Conservation (phyloP, 2,329 filamentous ascomycete genomes). For the Neurospora crassa region DNA sequence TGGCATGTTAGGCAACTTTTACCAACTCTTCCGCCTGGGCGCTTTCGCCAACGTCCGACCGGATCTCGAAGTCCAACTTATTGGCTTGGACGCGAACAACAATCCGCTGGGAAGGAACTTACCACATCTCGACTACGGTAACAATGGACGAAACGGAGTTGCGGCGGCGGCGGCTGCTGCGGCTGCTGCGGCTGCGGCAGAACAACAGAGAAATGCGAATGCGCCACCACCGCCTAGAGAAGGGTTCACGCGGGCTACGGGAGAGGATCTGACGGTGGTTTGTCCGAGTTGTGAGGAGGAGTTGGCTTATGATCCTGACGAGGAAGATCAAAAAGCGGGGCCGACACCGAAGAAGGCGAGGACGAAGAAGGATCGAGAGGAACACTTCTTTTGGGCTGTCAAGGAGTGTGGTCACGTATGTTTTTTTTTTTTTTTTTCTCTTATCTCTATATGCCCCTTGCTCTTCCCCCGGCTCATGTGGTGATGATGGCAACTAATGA, state of each 20-base stretch:
- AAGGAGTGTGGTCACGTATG: conserved; percentile 86
- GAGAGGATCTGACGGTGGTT: conserved; percentile 61
- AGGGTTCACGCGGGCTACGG: conserved; percentile 75
- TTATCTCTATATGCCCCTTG: conserved; percentile 1
- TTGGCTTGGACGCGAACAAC: conserved; percentile 14
- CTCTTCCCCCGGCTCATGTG: too few relatives aligned
- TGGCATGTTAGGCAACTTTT: background rate
- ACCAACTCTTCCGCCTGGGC: background rate
- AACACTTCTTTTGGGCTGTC: conserved; percentile 86
- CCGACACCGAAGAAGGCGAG: conserved; percentile 29
- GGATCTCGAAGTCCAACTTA: conserved; percentile 22
- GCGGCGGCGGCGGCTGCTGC: conserved; percentile 33
- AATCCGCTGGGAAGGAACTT: conserved; percentile 21
- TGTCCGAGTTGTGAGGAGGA: conserved; percentile 85
- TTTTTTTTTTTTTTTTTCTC: conserved; percentile 3
- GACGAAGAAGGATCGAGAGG: conserved; percentile 44
- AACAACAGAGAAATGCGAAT: conserved; percentile 14
- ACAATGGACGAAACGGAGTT: conserved; percentile 24
- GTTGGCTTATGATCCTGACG: conserved; percentile 59
- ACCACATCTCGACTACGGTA: conserved; percentile 25
- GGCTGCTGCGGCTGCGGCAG: background rate
- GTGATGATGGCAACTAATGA: too few relatives aligned
- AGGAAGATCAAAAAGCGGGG: conserved; percentile 16
- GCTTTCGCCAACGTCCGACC: background rate
- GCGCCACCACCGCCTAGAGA: conserved; percentile 53